phyloP scores from a whole-genome alignment of 306 rosid genomes.

The Vigna unguiculata region DNA sequence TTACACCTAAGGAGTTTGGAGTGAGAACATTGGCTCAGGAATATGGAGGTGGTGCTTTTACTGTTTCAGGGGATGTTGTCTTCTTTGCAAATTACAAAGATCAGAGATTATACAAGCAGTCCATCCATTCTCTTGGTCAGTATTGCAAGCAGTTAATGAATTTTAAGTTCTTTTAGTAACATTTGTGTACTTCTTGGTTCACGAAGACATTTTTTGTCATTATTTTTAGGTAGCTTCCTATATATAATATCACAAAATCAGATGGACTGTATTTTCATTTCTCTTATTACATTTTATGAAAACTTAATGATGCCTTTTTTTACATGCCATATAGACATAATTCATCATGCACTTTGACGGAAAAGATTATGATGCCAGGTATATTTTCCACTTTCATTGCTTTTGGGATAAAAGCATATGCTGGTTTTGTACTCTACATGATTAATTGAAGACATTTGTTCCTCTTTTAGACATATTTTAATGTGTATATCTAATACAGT shows the following conservation, averaged over 20 bases:
- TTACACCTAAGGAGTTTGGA: too few relatives aligned
- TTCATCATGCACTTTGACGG: conserved; percentile 30
- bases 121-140: too few relatives aligned
- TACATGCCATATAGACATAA: not conserved
- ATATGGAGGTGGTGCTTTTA: too few relatives aligned
- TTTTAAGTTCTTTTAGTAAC: conserved; percentile 32
- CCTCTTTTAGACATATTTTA: conserved; percentile 25
- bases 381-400: conserved; percentile 27
- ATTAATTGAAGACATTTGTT: conserved; percentile 3
- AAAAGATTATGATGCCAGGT: conserved; percentile 24
- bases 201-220: conserved; percentile 26
- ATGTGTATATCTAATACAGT: conserved; percentile 13
- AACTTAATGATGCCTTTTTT: conserved; percentile 7
- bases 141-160: conserved; percentile 23
- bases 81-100: too few relatives aligned
- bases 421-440: conserved; percentile 16
- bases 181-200: conserved; percentile 24
- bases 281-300: conserved; percentile 20
- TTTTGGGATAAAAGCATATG: conserved; percentile 22
- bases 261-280: conserved; percentile 5
- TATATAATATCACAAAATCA: conserved; percentile 29
- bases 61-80: too few relatives aligned
- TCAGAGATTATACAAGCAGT: too few relatives aligned
- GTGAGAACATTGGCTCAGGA: too few relatives aligned
- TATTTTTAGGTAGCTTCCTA: conserved; percentile 28